Conservation (phyloP, 2,329 filamentous ascomycete genomes). For the Neoascochyta sp. region DNA sequence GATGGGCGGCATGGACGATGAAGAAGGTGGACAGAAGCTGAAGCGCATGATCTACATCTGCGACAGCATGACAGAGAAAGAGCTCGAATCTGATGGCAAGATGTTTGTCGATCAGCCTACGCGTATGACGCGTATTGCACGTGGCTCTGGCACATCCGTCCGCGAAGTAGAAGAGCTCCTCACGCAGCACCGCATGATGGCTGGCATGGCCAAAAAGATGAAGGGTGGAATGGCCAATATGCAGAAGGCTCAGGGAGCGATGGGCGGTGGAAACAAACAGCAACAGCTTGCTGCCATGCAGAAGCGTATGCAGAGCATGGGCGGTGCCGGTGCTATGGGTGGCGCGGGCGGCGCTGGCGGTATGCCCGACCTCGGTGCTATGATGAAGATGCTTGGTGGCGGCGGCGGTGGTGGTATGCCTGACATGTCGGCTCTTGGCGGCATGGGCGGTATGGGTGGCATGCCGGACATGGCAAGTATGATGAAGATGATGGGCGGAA, state of each 20-base stretch:
- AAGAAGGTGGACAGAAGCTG: constrained; percentile 87
- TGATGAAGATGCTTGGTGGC: constrained; percentile 88
- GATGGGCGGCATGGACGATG: constrained; percentile 95
- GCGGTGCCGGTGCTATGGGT: constrained; percentile 62
- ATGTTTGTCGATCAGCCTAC: constrained; percentile 89
- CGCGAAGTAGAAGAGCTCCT: constrained; percentile 92
- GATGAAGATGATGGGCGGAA: constrained; percentile 37
- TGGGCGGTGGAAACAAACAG: constrained; percentile 85
- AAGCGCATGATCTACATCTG: constrained; percentile 99
- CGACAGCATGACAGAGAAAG: constrained; percentile 95
- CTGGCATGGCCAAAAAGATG: constrained; percentile 98
- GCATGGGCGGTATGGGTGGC: constrained; percentile 46
- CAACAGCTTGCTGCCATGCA: constrained; percentile 97
- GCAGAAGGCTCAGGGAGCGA: constrained; percentile 85
- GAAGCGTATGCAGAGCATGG: constrained; percentile 90
- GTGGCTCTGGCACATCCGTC: constrained; percentile 85
- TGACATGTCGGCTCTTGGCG: constrained; percentile 59
- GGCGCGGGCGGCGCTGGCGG: constrained; percentile 42
- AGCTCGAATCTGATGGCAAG: constrained; percentile 93
- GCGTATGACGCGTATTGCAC: constrained; percentile 86
- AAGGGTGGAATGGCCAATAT: constrained; percentile 89
- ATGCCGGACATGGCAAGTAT: constrained; percentile 59
- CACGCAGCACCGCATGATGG: constrained; percentile 99
- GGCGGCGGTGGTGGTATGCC: constrained; percentile 62
- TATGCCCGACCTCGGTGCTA: constrained; percentile 77